A percentile compares a stretch with the other conserved stretches of the same genome.
Evolutionary conservation across 805 yeast species (phyloP).

Genomic region (Candida koratica): DNA sequence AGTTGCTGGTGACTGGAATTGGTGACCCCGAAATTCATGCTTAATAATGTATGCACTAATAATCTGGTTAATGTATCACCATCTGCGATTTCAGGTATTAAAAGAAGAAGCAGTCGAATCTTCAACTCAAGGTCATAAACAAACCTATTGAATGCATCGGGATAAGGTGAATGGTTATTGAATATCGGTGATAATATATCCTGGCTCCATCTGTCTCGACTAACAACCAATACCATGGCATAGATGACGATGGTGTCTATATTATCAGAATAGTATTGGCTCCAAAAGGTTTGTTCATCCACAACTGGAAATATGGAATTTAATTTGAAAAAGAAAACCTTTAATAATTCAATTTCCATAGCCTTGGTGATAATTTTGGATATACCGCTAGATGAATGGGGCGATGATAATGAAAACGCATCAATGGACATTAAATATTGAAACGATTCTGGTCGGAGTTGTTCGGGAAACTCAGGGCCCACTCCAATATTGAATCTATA

Average conservation of each 20-base stretch:
- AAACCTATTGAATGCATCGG: constrained; percentile 6
- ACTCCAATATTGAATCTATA: constrained; percentile 23
- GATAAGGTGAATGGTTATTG: constrained; percentile 8
- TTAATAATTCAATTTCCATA: constrained; percentile 18
- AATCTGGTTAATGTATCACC: constrained; percentile 23
- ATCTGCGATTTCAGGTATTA: constrained; percentile 31
- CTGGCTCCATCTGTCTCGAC: constrained; percentile 25
- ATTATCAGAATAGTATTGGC: constrained; percentile 18
- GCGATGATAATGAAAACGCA: constrained; percentile 27
- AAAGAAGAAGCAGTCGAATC: constrained; percentile 28
- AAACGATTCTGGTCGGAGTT: constrained; percentile 3
- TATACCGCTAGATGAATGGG: constrained; percentile 5
- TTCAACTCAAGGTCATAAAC: constrained; percentile 23
- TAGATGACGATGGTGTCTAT: constrained; percentile 22
- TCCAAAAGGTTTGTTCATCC: constrained; percentile 27
- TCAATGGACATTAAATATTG: constrained; percentile 19
- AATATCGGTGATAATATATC: constrained; percentile 16
- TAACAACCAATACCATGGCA: constrained; percentile 26
- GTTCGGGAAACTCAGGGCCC: not conserved
- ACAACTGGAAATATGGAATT: constrained; percentile 34
- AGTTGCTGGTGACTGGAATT: constrained; percentile 28
- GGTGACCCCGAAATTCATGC: constrained; percentile 24
- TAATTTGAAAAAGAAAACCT: constrained; percentile 28
- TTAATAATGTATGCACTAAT: constrained; percentile 21
- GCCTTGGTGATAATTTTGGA: constrained; percentile 4